Conservation (phyloP, 805 yeast genomes). For the Yarrowia deformans region DNA sequence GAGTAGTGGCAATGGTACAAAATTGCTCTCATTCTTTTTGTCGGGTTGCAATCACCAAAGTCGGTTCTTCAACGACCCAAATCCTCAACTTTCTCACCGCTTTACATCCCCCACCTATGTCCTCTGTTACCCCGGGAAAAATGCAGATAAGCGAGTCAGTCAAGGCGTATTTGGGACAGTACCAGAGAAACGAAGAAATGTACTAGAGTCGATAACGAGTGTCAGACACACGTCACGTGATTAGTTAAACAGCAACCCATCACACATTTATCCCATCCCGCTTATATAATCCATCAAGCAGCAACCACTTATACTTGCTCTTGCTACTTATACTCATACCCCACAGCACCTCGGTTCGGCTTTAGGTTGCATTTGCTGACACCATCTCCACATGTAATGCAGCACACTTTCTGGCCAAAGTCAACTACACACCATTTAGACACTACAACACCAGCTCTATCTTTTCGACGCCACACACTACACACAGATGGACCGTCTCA, state of each 20-base stretch:
- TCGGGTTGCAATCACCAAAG: no score
- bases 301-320: no score
- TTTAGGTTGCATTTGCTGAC: constrained; percentile 39
- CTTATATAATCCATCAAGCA: no score
- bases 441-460: background rate
- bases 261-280: no score
- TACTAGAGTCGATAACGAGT: background rate
- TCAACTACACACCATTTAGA: background rate
- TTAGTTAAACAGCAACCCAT: no score
- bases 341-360: constrained; percentile 39
- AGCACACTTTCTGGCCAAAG: background rate
- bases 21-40: no score
- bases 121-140: constrained; percentile 4
- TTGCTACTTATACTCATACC: constrained; percentile 4
- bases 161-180: background rate
- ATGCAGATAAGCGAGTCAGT: constrained; percentile 5
- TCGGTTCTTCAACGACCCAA: no score
- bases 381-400: constrained; percentile 30
- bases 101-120: no score
- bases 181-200: background rate
- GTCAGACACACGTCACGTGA: no score
- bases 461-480: background rate
- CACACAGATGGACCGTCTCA: constrained; percentile 36
- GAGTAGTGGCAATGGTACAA: no score
- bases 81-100: no score